phyloP scores from a whole-genome alignment of 116 monocot species.

The Zostera marina region DNA sequence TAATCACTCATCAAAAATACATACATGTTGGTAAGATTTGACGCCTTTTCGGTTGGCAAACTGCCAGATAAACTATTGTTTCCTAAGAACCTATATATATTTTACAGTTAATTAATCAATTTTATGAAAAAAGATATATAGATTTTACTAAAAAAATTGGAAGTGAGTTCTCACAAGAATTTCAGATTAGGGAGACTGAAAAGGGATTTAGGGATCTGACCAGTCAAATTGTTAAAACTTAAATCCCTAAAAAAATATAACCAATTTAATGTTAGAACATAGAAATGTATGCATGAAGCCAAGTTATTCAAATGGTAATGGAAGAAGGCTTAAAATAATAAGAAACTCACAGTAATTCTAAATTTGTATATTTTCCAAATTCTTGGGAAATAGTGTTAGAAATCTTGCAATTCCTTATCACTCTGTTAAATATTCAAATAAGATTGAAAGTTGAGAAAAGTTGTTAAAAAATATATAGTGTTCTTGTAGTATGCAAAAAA shows the following conservation, averaged over 20 bases:
- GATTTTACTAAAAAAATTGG: neutral
- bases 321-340: no score
- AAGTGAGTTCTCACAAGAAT: conserved; percentile 25
- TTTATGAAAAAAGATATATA: no score
- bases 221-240: conserved; percentile 7
- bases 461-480: neutral
- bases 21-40: conserved; percentile 39
- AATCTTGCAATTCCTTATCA: conserved; percentile 9
- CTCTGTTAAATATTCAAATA: neutral
- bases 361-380: neutral
- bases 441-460: neutral
- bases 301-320: neutral
- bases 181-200: conserved; percentile 39
- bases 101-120: neutral
- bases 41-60: conserved; percentile 34
- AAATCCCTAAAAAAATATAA: conserved; percentile 9
- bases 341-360: conserved; percentile 4
- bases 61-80: conserved; percentile 55
- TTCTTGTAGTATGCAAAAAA: neutral
- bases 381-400: conserved; percentile 4
- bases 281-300: no score
- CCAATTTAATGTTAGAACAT: no score
- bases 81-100: conserved; percentile 44
- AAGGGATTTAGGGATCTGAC: conserved; percentile 12
- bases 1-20: neutral